A percentile compares a stretch with the other conserved stretches of the same genome.
Conservation (phyloP, 805 yeast species). For the Metschnikowia picachoensis region DNA sequence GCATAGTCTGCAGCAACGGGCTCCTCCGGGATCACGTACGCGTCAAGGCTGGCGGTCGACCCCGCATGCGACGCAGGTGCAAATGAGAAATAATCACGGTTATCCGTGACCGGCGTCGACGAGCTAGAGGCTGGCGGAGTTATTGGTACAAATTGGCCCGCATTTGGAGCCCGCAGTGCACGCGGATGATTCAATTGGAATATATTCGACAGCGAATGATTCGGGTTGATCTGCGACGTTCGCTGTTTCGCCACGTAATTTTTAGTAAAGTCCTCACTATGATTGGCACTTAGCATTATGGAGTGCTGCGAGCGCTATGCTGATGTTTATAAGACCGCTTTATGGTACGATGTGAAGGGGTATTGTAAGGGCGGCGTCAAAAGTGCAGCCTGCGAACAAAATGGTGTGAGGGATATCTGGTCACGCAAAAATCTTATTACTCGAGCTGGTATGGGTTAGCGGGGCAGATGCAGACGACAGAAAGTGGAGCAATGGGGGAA, state of each 20-base stretch:
- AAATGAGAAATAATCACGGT: conserved; percentile 9
- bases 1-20: neutral
- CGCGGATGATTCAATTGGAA: conserved; percentile 24
- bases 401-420: neutral
- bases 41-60: conserved; percentile 13
- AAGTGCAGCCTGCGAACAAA: neutral
- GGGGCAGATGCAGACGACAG: too few species aligned
- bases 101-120: conserved; percentile 30
- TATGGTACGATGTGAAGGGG: too few species aligned
- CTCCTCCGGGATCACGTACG: conserved; percentile 6
- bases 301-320: neutral
- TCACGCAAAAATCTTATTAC: too few species aligned
- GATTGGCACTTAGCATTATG: conserved; percentile 17
- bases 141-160: conserved; percentile 18
- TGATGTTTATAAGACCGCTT: neutral
- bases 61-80: conserved; percentile 12
- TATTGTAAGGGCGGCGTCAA: neutral
- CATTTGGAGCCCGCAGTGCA: conserved; percentile 18
- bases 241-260: conserved; percentile 12
- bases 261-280: conserved; percentile 15
- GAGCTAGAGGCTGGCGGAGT: conserved; percentile 35
- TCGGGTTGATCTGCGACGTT: conserved; percentile 33
- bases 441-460: too few species aligned
- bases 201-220: conserved; percentile 33
- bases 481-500: too few species aligned